Conservation (phyloP, 169 alveolate species). For the Plasmodium chabaudi region DNA sequence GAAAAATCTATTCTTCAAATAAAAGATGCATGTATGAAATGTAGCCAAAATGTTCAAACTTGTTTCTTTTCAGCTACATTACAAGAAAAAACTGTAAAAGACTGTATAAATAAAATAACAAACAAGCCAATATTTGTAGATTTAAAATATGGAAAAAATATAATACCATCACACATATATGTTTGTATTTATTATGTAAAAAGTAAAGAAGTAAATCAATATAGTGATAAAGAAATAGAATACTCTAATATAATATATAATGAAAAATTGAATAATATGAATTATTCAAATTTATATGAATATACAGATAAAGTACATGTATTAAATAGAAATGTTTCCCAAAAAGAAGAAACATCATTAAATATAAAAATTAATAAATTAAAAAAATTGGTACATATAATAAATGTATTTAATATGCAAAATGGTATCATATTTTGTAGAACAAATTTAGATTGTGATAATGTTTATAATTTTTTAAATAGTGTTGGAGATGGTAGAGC, state of each 20-base stretch:
- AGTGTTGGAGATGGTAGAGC: conserved; percentile 73
- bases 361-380: conserved; percentile 74
- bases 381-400: conserved; percentile 68
- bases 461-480: conserved; percentile 73
- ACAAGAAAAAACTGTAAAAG: conserved; percentile 74
- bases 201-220: neutral
- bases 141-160: conserved; percentile 77
- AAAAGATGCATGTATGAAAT: conserved; percentile 32
- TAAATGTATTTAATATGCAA: conserved; percentile 76
- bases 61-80: conserved; percentile 79
- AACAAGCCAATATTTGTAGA: conserved; percentile 76
- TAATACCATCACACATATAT: conserved; percentile 75
- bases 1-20: conserved; percentile 39
- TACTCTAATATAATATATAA: conserved; percentile 41
- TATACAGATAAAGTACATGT: conserved; percentile 74
- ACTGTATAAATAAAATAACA: conserved; percentile 75
- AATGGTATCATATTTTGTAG: conserved; percentile 78
- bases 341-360: conserved; percentile 57
- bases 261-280: conserved; percentile 49
- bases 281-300: conserved; percentile 59
- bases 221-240: conserved; percentile 1
- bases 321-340: conserved; percentile 3
- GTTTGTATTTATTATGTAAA: conserved; percentile 75
- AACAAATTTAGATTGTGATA: conserved; percentile 80
- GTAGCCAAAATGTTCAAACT: conserved; percentile 71